Evolutionary conservation across 495 filamentous ascomycete genomes (phyloP).

Genomic region (Eremomyces bilateralis): DNA sequence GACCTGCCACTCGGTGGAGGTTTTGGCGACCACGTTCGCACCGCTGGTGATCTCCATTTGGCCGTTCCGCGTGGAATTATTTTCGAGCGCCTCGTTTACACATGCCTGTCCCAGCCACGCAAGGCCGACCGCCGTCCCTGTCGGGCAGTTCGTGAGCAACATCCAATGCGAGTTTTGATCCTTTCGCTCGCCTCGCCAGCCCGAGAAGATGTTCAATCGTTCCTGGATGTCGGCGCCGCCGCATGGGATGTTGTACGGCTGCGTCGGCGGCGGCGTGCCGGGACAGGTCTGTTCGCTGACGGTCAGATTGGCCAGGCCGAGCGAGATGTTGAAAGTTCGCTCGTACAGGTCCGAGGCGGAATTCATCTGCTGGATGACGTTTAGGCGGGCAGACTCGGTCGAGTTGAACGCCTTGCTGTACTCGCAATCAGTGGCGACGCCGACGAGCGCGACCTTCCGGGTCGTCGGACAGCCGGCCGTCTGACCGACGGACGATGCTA

Average conservation of each 20-base stretch:
- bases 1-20: slow-evolving; percentile 77
- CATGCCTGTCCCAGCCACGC: slow-evolving; percentile 89
- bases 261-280: slow-evolving; percentile 32
- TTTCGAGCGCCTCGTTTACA: slow-evolving; percentile 21
- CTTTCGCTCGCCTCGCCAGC: slow-evolving; percentile 52
- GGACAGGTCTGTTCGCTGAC: slow-evolving; percentile 51
- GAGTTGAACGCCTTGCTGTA: slow-evolving; percentile 51
- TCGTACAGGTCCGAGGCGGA: slow-evolving; percentile 73
- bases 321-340: slow-evolving; percentile 75
- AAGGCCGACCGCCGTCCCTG: slow-evolving; percentile 69
- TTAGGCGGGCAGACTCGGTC: slow-evolving; percentile 34
- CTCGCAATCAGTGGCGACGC: slow-evolving; percentile 80
- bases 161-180: slow-evolving; percentile 90
- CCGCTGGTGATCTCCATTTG: slow-evolving; percentile 50
- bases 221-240: slow-evolving; percentile 43
- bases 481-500: slow-evolving; percentile 59
- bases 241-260: slow-evolving; percentile 70
- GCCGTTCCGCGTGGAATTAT: slow-evolving; percentile 25
- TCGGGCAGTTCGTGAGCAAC: slow-evolving; percentile 66
- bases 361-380: slow-evolving; percentile 71
- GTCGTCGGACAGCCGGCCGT: slow-evolving; percentile 67
- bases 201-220: slow-evolving; percentile 71
- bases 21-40: slow-evolving; percentile 78
- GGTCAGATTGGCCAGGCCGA: slow-evolving; percentile 70
- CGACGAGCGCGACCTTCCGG: slow-evolving; percentile 73